Base-by-base conservation (phyloP, 805 yeast genomes). In the Wickerhamiella alocasiicola region DNA sequence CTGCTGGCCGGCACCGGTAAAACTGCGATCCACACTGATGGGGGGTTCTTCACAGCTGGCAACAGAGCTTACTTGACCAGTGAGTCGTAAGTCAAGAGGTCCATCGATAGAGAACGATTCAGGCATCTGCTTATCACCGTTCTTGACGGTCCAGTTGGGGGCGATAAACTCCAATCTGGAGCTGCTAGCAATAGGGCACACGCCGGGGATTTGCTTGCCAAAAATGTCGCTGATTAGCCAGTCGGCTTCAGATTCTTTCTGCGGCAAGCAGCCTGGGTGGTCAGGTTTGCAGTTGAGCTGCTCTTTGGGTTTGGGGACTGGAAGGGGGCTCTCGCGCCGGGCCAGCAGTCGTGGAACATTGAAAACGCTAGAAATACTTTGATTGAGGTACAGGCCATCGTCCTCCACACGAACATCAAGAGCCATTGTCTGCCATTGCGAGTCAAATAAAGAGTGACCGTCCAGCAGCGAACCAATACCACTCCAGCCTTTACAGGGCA, bases 351-450 rank as follows among this genome's bases (percentile, higher is more conserved):
- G 71, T 20, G 75, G 76, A 16, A 81, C 71, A 55, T 87, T 81
- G 21, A 82, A 63, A 3, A 85, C 84, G 40, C 78, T 68, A 49
- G 79, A 78, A 17, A 88, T 74, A 19, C 72, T 63, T 48, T 82
- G 87, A 19, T 68, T 41, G 16, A 38, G 36, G 6, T 43, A 63
- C 74, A 50, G 44, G 3, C 46, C 60, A 18, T 57, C 62, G 49
- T 85, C 76, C 9, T 60, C 61, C 0, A 84, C 76, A 13, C 61
- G 61, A 19, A 88, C 67, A 56, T 88, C 97, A 34, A 91, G 74
- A 2, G 95, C 71, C 84, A 91, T 78, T 30, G 87, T 74, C 49
- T 87, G 95, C 97, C 97, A 91, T 47, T 78, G 75, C 0, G 95
- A 76, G 54, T 85, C 94, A 58, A 85, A 91, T 24, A 60, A 44